Evolutionary conservation across 169 alveolate genomes (phyloP).

Genomic region (Cyclospora cayetanensis): DNA sequence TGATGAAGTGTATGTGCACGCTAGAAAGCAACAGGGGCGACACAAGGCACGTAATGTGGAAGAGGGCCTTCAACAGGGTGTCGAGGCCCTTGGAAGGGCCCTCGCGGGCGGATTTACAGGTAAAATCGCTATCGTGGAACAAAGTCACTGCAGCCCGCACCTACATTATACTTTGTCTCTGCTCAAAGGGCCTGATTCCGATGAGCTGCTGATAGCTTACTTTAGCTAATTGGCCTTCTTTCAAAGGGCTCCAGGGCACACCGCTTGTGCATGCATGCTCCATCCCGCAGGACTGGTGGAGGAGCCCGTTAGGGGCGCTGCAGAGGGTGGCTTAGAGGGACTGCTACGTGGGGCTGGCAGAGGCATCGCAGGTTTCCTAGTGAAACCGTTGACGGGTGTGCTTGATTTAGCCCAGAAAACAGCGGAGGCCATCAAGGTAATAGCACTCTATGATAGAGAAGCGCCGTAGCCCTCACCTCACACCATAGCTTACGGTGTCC

Average conservation of each 20-base stretch:
- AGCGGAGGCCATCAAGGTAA: conserved; percentile 80
- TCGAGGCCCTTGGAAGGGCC: conserved; percentile 81
- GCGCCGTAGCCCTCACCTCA: too few relatives aligned
- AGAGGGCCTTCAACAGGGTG: conserved; percentile 81
- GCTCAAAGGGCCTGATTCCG: too few relatives aligned
- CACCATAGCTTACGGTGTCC: too few relatives aligned
- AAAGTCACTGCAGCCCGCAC: too few relatives aligned
- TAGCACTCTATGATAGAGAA: too few relatives aligned
- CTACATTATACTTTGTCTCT: too few relatives aligned
- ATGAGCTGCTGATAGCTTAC: too few relatives aligned
- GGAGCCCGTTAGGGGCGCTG: conserved; percentile 74
- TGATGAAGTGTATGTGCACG: conserved; percentile 79
- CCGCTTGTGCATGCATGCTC: background rate
- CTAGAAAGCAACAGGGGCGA: conserved; percentile 76
- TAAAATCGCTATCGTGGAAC: background rate
- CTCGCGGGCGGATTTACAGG: conserved; percentile 82
- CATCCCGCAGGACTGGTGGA: conserved; percentile 70
- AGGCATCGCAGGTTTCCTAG: conserved; percentile 80
- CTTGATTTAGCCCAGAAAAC: conserved; percentile 80
- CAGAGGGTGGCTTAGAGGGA: conserved; percentile 75
- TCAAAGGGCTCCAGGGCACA: background rate
- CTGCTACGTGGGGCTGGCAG: conserved; percentile 78
- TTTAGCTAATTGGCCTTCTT: too few relatives aligned
- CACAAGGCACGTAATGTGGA: conserved; percentile 78
- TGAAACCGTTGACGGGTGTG: conserved; percentile 81